Percentiles rank a stretch among this genome's conserved stretches.
phyloP scores from a whole-genome alignment of 306 rosid species.

The Cicer judaicum region DNA sequence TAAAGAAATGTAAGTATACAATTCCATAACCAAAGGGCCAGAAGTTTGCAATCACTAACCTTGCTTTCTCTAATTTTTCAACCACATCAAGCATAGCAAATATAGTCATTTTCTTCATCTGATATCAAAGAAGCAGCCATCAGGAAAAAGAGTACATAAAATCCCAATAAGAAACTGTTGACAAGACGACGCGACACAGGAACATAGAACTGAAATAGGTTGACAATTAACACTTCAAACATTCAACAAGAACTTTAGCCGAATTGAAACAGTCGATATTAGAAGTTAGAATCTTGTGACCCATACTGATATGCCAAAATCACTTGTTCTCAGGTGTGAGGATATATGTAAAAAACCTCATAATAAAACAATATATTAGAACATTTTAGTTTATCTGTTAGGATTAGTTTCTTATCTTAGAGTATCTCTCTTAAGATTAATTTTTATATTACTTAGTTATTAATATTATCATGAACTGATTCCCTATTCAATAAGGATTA shows the following conservation, averaged over 20 bases:
- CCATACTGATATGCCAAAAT: neutral
- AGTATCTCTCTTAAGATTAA: neutral
- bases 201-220: neutral
- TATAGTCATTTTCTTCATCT: slow-evolving; percentile 79
- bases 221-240: neutral
- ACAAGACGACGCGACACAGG: neutral
- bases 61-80: slow-evolving; percentile 42
- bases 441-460: neutral
- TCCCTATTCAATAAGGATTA: slow-evolving; percentile 1
- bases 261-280: neutral
- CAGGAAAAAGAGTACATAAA: slow-evolving; percentile 9
- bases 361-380: neutral
- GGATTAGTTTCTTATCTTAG: neutral
- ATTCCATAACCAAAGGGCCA: neutral
- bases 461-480: neutral
- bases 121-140: slow-evolving; percentile 42
- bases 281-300: neutral
- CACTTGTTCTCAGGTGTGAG: neutral
- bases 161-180: neutral
- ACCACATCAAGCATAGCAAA: slow-evolving; percentile 52
- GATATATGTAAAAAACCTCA: neutral
- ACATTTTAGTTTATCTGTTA: neutral
- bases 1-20: slow-evolving; percentile 2
- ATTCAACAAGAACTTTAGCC: slow-evolving; percentile 14
- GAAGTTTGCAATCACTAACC: slow-evolving; percentile 51